Conservation (phyloP, 2,329 filamentous ascomycete genomes). For the Rutstroemia sp. region DNA sequence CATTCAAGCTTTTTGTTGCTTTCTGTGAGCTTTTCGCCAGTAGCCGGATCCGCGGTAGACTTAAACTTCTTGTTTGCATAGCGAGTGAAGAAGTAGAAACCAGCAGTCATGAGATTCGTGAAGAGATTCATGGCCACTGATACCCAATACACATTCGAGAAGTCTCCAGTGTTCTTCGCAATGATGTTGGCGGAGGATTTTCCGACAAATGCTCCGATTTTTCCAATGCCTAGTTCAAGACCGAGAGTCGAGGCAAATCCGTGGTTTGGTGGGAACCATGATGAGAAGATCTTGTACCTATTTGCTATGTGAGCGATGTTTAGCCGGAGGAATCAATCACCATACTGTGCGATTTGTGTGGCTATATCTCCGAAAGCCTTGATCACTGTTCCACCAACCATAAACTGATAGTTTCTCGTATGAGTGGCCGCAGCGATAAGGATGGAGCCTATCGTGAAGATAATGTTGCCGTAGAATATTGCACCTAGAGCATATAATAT, state of each 20-base stretch:
- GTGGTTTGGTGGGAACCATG: constrained; percentile 54
- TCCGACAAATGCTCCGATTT: constrained; percentile 53
- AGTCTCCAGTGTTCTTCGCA: constrained; percentile 45
- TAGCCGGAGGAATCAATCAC: neutral
- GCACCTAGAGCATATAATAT: constrained; percentile 18
- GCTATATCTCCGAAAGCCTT: constrained; percentile 46
- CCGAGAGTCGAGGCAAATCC: constrained; percentile 56
- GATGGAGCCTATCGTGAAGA: constrained; percentile 51
- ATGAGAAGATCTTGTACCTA: constrained; percentile 54
- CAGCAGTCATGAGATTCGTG: constrained; percentile 45
- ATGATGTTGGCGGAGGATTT: constrained; percentile 48
- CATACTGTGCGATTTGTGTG: constrained; percentile 50
- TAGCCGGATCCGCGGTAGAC: constrained; percentile 40
- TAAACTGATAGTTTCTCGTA: constrained; percentile 49
- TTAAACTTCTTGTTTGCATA: constrained; percentile 27
- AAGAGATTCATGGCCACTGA: constrained; percentile 58
- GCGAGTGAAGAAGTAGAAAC: constrained; percentile 49
- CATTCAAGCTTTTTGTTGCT: constrained; percentile 51
- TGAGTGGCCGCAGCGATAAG: constrained; percentile 51
- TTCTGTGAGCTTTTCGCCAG: constrained; percentile 51
- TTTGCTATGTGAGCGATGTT: neutral
- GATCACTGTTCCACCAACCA: constrained; percentile 50
- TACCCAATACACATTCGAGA: constrained; percentile 56
- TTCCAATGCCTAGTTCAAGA: constrained; percentile 53
- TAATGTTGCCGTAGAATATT: constrained; percentile 54